These are phyloP conservation scores for Chlorella ohadii DNA, from an alignment of 139 green algal species.

Conservation along the genomic window DNA sequence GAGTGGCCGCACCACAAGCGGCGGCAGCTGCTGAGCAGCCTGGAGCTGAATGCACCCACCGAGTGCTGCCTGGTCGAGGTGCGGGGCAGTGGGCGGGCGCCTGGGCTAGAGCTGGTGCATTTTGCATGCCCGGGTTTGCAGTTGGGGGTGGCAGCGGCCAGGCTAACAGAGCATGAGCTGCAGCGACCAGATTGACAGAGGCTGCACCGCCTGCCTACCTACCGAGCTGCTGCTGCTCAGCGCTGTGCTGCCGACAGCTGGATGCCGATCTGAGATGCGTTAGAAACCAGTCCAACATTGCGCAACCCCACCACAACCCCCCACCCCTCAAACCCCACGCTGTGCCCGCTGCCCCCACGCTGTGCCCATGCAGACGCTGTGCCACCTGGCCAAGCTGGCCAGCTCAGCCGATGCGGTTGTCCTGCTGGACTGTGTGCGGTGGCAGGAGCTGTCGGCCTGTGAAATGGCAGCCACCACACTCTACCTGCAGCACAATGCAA, in stretches of 20 bases:
- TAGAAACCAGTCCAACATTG: too few species aligned
- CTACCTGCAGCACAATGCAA: conserved; percentile 20
- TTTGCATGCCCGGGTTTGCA: too few species aligned
- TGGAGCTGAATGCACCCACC: neutral
- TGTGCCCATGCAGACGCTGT: conserved; percentile 1
- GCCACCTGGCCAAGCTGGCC: conserved; percentile 18
- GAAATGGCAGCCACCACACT: conserved; percentile 1
- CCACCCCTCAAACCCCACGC: neutral
- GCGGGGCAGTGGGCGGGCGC: neutral
- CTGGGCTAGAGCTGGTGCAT: neutral
- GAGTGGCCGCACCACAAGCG: conserved; percentile 18
- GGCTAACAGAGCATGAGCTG: too few species aligned
- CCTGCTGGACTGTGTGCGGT: conserved; percentile 7
- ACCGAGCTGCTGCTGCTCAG: neutral
- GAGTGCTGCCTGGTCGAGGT: conserved; percentile 27
- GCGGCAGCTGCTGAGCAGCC: conserved; percentile 11
- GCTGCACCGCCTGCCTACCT: too few species aligned
- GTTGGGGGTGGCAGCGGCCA: too few species aligned
- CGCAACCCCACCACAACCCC: too few species aligned
- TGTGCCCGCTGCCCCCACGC: neutral
- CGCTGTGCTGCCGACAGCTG: too few species aligned
- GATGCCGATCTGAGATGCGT: too few species aligned
- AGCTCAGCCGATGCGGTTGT: conserved; percentile 18
- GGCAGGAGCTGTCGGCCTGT: neutral
- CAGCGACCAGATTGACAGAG: too few species aligned